Percentiles rank a stretch among this genome's conserved stretches.
These are phyloP conservation scores for Phytopythium aichiense DNA, from an alignment of 352 stramenopile species.

Conservation along the genomic window DNA sequence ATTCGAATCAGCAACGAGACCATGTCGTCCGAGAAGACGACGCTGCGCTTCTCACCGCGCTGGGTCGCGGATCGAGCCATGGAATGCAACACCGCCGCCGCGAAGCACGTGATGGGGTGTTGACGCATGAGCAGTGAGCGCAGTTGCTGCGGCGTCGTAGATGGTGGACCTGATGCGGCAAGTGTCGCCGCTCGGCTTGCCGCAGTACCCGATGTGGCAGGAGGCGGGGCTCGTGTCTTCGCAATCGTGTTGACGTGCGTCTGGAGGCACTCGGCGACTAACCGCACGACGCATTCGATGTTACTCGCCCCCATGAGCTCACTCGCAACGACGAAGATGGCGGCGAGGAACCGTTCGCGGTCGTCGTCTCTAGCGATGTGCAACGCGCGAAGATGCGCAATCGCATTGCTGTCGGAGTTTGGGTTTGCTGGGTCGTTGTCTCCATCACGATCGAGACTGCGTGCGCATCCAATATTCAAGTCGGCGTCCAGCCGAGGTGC, in stretches of 20 bases:
- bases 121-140: constrained; percentile 26
- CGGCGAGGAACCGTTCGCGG: constrained; percentile 61
- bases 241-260: constrained; percentile 13
- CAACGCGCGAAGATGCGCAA: constrained; percentile 19
- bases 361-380: constrained; percentile 58
- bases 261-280: constrained; percentile 46
- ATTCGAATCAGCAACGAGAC: constrained; percentile 46
- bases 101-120: constrained; percentile 41
- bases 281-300: constrained; percentile 49
- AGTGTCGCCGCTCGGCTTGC: not conserved
- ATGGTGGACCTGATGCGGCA: not conserved
- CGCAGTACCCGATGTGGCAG: not conserved
- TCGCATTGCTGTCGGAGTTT: constrained; percentile 10
- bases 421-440: not conserved
- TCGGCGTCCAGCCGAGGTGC: constrained; percentile 1
- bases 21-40: constrained; percentile 36
- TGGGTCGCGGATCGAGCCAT: constrained; percentile 51
- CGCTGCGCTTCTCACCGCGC: constrained; percentile 42
- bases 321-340: constrained; percentile 58
- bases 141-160: constrained; percentile 2
- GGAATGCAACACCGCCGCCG: constrained; percentile 44
- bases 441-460: constrained; percentile 2
- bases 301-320: constrained; percentile 58
- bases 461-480: not conserved
- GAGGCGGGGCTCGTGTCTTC: not conserved